Evolutionary conservation across 257 asterid genomes (phyloP), one percentile per base, ranked within the genome.

Genomic region (Nicotiana tomentosiformis): DNA sequence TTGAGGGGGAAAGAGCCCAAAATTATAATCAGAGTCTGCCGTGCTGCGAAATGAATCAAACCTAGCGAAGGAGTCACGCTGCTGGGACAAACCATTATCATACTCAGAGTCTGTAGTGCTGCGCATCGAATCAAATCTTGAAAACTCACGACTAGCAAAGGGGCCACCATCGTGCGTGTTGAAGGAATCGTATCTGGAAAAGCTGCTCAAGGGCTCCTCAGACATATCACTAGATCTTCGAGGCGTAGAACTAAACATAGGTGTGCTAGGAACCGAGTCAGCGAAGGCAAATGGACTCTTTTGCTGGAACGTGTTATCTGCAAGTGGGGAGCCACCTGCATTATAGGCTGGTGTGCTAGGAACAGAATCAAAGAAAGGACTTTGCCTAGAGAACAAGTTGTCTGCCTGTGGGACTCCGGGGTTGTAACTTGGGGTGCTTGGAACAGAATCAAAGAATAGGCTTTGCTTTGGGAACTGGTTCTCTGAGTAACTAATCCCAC

Each of bases 131-230:
- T 94, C 99, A 62, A 92, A 92, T 87, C 98, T 94, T 10, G 94
- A 12, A 30, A 94, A 88, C 84, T 92, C 83, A 26, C 91, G 93
- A 18, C 90, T 88, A 12, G 82, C 85, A 51, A 88, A 86, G 33
- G 83, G 83, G 37, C 89, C 89, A 55, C 87, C 86, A 49, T 88
- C 88, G 2, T 86, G 86, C 85, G 80, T 82, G 66, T 62, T 86
- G 84, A 94, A 94, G 83, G 99, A 94, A 83, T 94, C 99, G 14
- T 89, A 94, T 90, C 98, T 94, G 37, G 94, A 56, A 81, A 94
- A 88, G 87, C 92, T 87, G 20, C 89, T 92, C 18, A 95, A 83
- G 35, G 80, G 85, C 4, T 86, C 89, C 57, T 84, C 87, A 37
- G 91, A 82, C 66, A 87, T 91, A 72, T 88, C 93, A 32, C 77